Percentiles rank a stretch among this genome's conserved stretches.
Conservation (phyloP, 208 protist genomes). For the Trypanosomatidae sp. region DNA sequence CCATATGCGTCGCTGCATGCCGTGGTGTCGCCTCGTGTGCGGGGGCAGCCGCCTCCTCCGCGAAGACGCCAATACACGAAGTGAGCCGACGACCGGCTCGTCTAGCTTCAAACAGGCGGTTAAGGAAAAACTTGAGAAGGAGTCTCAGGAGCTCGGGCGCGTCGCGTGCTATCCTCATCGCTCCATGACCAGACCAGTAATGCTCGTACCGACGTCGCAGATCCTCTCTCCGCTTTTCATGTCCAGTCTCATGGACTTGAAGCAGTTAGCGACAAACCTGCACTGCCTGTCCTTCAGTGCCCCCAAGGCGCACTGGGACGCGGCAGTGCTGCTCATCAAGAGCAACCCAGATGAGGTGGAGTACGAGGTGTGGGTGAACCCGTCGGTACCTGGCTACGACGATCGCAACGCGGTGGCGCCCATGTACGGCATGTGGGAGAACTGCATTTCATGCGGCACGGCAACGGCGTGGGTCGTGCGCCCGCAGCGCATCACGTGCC, state of each 20-base stretch:
- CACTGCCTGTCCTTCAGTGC: conserved; percentile 82
- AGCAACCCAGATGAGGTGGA: conserved; percentile 55
- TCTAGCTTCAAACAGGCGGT: conserved; percentile 55
- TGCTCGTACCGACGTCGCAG: conserved; percentile 37
- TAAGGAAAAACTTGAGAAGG: conserved; percentile 48
- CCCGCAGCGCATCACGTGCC: conserved; percentile 78
- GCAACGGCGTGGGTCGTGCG: conserved; percentile 79
- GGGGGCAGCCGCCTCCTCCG: conserved; percentile 7
- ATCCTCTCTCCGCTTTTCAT: conserved; percentile 51
- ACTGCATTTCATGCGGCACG: conserved; percentile 82
- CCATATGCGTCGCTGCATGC: conserved; percentile 1
- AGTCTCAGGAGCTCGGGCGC: conserved; percentile 53
- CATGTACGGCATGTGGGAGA: conserved; percentile 94
- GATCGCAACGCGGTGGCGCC: conserved; percentile 69
- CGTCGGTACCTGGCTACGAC: conserved; percentile 72
- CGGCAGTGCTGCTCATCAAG: conserved; percentile 73
- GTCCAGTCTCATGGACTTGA: conserved; percentile 53
- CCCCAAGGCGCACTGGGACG: conserved; percentile 86
- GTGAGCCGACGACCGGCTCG: background rate
- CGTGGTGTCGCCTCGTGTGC: conserved; percentile 12
- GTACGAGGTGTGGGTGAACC: conserved; percentile 91
- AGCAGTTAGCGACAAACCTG: conserved; percentile 60
- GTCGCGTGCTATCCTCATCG: conserved; percentile 84
- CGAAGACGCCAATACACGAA: background rate
- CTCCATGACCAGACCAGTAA: conserved; percentile 67